A percentile compares a stretch with the other conserved stretches of the same genome.
These are phyloP conservation scores for Fraxinus dipetala DNA, from an alignment of 305 asterid species.

Conservation along the genomic window DNA sequence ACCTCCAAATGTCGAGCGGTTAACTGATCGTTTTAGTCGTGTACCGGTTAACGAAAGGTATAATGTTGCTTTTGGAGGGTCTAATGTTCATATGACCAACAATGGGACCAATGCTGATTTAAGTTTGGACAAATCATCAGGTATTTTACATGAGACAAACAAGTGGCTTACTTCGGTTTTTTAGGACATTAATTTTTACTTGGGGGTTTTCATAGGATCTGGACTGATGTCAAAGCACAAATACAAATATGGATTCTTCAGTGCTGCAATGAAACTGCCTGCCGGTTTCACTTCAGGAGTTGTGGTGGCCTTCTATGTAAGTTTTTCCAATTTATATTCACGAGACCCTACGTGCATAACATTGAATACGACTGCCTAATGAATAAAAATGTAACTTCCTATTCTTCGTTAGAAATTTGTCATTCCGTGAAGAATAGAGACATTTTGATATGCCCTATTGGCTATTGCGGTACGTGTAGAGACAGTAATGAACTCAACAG, in stretches of 20 bases:
- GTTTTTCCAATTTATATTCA: slow-evolving; percentile 5
- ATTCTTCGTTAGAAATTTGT: too few species aligned
- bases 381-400: neutral
- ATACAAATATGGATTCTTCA: slow-evolving; percentile 75
- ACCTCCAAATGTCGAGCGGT: slow-evolving; percentile 61
- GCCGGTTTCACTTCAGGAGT: slow-evolving; percentile 80
- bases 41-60: slow-evolving; percentile 41
- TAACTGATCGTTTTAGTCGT: slow-evolving; percentile 46
- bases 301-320: slow-evolving; percentile 80
- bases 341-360: neutral
- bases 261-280: slow-evolving; percentile 72
- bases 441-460: neutral
- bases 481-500: neutral
- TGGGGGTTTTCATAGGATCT: slow-evolving; percentile 44
- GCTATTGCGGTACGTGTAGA: neutral
- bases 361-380: neutral
- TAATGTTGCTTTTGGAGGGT: slow-evolving; percentile 53
- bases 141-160: slow-evolving; percentile 26
- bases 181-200: slow-evolving; percentile 2
- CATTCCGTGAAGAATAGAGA: neutral
- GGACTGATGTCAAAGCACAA: slow-evolving; percentile 64
- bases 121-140: slow-evolving; percentile 60
- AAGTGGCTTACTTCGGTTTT: neutral
- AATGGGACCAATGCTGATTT: slow-evolving; percentile 62
- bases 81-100: slow-evolving; percentile 41